Percentiles rank a stretch among this genome's conserved stretches.
phyloP scores from a whole-genome alignment of 208 protist species.

The Ichthyophonus hoferi region DNA sequence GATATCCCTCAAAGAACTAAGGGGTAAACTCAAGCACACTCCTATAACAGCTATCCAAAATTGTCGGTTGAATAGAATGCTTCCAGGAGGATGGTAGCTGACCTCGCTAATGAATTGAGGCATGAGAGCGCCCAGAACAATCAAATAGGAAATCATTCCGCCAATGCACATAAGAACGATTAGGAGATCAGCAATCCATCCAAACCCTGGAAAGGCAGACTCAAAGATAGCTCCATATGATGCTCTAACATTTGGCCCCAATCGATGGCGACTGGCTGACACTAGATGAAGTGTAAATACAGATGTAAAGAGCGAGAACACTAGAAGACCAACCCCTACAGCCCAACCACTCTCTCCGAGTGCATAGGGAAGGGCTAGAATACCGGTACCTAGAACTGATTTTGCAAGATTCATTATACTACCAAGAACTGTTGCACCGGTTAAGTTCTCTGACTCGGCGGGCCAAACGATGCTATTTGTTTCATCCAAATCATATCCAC shows the following conservation, averaged over 20 bases:
- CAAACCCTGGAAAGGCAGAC: neutral
- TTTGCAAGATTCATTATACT: constrained; percentile 26
- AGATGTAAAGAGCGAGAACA: neutral
- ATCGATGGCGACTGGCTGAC: neutral
- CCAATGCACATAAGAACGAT: neutral
- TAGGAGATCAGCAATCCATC: neutral
- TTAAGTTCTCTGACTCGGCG: too few species aligned
- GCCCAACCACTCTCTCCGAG: neutral
- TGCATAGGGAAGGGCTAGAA: constrained; percentile 16
- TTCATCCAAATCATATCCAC: too few species aligned
- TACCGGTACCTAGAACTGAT: constrained; percentile 21
- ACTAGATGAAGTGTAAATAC: neutral
- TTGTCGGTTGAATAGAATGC: neutral
- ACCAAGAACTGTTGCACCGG: too few species aligned
- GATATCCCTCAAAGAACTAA: neutral
- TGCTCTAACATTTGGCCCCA: neutral
- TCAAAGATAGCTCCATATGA: neutral
- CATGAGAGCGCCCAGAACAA: neutral
- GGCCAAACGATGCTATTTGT: too few species aligned
- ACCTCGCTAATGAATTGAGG: neutral
- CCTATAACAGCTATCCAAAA: neutral
- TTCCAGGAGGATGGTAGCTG: neutral
- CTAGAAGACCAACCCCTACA: neutral
- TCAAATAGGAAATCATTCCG: neutral
- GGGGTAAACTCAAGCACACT: neutral